Percentiles rank a stretch among this genome's conserved stretches.
Conservation (phyloP, 495 filamentous ascomycete species). For the Zalerion maritima region DNA sequence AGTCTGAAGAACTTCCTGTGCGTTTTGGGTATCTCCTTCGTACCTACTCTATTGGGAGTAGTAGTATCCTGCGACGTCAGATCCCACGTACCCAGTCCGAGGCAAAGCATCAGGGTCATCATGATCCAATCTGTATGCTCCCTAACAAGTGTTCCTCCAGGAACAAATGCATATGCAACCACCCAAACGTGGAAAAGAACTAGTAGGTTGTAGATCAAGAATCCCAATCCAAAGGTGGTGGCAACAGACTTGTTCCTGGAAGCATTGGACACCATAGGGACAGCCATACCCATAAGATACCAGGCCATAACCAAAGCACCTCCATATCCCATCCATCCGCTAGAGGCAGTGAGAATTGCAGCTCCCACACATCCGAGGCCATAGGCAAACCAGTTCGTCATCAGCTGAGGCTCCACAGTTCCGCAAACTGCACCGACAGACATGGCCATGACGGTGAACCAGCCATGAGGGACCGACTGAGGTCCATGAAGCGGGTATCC, state of each 20-base stretch:
- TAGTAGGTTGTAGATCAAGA: slow-evolving; percentile 79
- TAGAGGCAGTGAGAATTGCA: slow-evolving; percentile 61
- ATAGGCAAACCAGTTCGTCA: slow-evolving; percentile 67
- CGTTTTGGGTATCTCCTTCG: too few species aligned
- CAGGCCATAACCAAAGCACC: slow-evolving; percentile 61
- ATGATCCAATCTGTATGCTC: slow-evolving; percentile 96
- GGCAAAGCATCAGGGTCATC: slow-evolving; percentile 65
- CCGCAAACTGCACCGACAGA: slow-evolving; percentile 65
- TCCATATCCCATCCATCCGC: slow-evolving; percentile 82
- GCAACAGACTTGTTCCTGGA: slow-evolving; percentile 62
- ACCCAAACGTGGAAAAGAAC: slow-evolving; percentile 96
- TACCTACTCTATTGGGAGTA: too few species aligned
- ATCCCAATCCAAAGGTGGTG: slow-evolving; percentile 70
- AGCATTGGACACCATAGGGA: slow-evolving; percentile 61
- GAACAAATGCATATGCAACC: slow-evolving; percentile 98
- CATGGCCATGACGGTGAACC: slow-evolving; percentile 74
- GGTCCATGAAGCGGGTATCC: slow-evolving; percentile 88
- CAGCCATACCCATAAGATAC: slow-evolving; percentile 70
- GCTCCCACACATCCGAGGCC: slow-evolving; percentile 67
- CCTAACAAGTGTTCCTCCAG: slow-evolving; percentile 80
- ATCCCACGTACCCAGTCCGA: slow-evolving; percentile 77
- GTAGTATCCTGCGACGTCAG: slow-evolving; percentile 33
- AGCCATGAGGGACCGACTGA: slow-evolving; percentile 75
- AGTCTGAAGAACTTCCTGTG: slow-evolving; percentile 36
- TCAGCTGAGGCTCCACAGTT: slow-evolving; percentile 53